These are phyloP conservation scores for Achaetomiella virescens DNA, from an alignment of 495 filamentous ascomycete species.

Conservation along the genomic window DNA sequence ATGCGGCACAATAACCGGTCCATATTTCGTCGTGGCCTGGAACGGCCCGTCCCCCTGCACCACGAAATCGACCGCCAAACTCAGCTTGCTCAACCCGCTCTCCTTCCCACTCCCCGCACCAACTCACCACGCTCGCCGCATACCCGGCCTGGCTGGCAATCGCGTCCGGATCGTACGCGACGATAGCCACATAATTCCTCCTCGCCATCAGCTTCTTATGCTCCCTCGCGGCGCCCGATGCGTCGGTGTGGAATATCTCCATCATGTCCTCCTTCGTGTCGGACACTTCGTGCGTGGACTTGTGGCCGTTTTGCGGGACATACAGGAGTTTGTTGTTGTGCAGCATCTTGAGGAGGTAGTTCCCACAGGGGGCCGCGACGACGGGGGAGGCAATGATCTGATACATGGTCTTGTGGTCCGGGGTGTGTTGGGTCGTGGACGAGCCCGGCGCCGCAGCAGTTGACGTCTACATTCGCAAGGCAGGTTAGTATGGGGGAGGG, in stretches of 20 bases:
- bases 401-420: slow-evolving; percentile 98
- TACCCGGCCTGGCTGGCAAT: slow-evolving; percentile 41
- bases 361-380: slow-evolving; percentile 77
- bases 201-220: slow-evolving; percentile 85
- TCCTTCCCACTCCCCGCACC: slow-evolving; percentile 14
- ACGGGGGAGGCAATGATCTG: slow-evolving; percentile 89
- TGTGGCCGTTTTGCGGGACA: slow-evolving; percentile 83
- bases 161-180: slow-evolving; percentile 84
- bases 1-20: slow-evolving; percentile 90
- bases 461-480: slow-evolving; percentile 56
- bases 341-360: slow-evolving; percentile 84
- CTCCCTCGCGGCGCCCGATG: slow-evolving; percentile 72
- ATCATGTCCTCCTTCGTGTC: slow-evolving; percentile 99
- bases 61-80: slow-evolving; percentile 92
- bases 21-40: slow-evolving; percentile 83
- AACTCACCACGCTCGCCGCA: slow-evolving; percentile 21
- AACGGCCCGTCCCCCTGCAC: slow-evolving; percentile 85
- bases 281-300: slow-evolving; percentile 54
- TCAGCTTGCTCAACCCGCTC: slow-evolving; percentile 58
- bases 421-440: slow-evolving; percentile 91
- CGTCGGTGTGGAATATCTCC: slow-evolving; percentile 93
- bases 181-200: slow-evolving; percentile 89
- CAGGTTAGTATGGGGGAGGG: slow-evolving; percentile 5
- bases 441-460: slow-evolving; percentile 84
- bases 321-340: slow-evolving; percentile 89